A percentile compares a stretch with the other conserved stretches of the same genome.
These are phyloP conservation scores for Nyctanthes arbortristis DNA, from an alignment of 257 asterid species.

Conservation along the genomic window DNA sequence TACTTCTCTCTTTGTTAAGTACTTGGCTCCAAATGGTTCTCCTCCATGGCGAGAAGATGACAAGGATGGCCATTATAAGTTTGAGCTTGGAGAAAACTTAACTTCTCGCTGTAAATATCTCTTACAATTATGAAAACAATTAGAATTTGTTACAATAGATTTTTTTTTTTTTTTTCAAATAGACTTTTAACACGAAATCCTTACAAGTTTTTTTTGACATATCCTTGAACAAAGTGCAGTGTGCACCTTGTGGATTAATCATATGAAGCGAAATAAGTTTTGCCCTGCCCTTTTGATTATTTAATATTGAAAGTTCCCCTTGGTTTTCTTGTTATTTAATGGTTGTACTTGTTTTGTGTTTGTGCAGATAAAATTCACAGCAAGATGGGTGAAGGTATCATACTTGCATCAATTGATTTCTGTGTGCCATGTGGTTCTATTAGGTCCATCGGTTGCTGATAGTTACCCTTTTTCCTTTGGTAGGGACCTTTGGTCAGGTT, in stretches of 20 bases:
- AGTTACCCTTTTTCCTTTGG: background rate
- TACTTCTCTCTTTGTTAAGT: constrained; percentile 62
- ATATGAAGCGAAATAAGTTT: background rate
- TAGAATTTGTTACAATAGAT: constrained; percentile 9
- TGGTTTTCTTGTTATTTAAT: background rate
- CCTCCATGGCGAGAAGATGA: constrained; percentile 93
- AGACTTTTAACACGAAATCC: too few species aligned
- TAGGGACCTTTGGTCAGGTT: constrained; percentile 95
- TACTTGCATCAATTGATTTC: background rate
- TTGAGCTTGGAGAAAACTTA: constrained; percentile 95
- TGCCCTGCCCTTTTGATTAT: background rate
- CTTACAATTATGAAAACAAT: constrained; percentile 39
- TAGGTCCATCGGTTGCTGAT: background rate
- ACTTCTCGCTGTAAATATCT: constrained; percentile 93
- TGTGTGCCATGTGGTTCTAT: background rate
- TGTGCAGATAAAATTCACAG: constrained; percentile 79
- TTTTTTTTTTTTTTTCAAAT: background rate
- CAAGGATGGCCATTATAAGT: constrained; percentile 95
- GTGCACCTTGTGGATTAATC: background rate
- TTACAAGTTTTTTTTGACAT: too few species aligned
- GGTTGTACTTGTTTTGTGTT: background rate
- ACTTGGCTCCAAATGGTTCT: constrained; percentile 72
- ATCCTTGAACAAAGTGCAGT: background rate
- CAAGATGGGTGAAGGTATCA: constrained; percentile 95
- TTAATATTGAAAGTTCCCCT: background rate